These are phyloP conservation scores for Trichocladium antarcticum DNA, from an alignment of 495 filamentous ascomycete species.

Conservation along the genomic window DNA sequence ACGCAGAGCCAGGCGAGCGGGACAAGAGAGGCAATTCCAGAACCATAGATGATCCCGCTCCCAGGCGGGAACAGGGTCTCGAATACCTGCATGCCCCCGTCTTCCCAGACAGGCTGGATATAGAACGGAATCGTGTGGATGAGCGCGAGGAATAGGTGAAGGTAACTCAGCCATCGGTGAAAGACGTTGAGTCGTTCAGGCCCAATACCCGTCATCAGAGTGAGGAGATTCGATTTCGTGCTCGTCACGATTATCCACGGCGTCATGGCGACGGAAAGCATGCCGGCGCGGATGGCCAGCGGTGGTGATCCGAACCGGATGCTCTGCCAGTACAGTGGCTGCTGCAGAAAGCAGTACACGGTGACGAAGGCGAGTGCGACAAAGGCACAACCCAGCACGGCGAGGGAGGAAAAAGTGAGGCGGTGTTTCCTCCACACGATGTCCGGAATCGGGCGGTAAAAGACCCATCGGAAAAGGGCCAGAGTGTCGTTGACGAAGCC, in stretches of 20 bases:
- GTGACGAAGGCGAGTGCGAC: constrained; percentile 58
- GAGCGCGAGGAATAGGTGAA: constrained; percentile 71
- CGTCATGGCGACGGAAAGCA: constrained; percentile 87
- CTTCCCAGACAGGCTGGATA: constrained; percentile 72
- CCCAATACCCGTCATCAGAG: constrained; percentile 76
- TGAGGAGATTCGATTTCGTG: constrained; percentile 84
- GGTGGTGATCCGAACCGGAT: constrained; percentile 81
- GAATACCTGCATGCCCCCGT: constrained; percentile 57
- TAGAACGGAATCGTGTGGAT: constrained; percentile 86
- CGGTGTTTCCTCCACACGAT: constrained; percentile 49
- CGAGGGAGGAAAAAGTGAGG: constrained; percentile 65
- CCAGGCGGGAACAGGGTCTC: constrained; percentile 48
- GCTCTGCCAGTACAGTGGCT: constrained; percentile 73
- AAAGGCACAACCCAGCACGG: constrained; percentile 52
- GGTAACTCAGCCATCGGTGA: constrained; percentile 85
- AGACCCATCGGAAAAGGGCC: constrained; percentile 69
- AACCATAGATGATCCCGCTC: constrained; percentile 69
- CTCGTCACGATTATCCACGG: constrained; percentile 86
- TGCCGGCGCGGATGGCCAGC: constrained; percentile 77
- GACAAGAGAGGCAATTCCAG: constrained; percentile 74
- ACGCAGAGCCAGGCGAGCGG: constrained; percentile 73
- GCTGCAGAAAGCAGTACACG: constrained; percentile 73
- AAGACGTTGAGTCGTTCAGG: constrained; percentile 88
- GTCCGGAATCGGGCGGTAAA: constrained; percentile 71
- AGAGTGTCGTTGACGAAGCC: constrained; percentile 61